A percentile compares a stretch with the other conserved stretches of the same genome.
Conservation (phyloP, 345 rosid species). For the Pugionium cornutum region DNA sequence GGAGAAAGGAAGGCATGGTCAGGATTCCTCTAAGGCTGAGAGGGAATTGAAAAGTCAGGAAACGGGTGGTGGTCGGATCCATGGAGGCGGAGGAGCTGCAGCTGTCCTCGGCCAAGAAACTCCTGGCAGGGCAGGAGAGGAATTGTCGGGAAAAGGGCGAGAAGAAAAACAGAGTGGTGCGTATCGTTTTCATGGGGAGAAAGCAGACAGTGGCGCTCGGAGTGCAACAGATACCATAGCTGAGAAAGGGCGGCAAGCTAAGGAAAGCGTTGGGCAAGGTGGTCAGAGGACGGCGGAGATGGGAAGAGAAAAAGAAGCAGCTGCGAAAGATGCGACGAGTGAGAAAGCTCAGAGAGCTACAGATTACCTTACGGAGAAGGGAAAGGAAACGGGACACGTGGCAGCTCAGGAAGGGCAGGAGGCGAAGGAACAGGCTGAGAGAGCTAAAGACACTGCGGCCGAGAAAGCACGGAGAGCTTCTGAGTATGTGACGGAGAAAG, state of each 20-base stretch:
- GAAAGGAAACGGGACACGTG: slow-evolving; percentile 27
- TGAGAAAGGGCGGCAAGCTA: slow-evolving; percentile 37
- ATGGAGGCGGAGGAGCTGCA: neutral
- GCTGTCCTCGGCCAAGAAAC: slow-evolving; percentile 18
- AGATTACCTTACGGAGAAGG: slow-evolving; percentile 45
- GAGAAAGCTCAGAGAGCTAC: slow-evolving; percentile 41
- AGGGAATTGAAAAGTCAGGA: neutral
- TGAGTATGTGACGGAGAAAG: slow-evolving; percentile 41
- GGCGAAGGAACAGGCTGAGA: slow-evolving; percentile 39
- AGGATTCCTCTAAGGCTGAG: neutral
- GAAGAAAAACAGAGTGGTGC: slow-evolving; percentile 8
- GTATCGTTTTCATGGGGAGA: slow-evolving; percentile 18
- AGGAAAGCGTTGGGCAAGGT: slow-evolving; percentile 15
- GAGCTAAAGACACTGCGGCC: slow-evolving; percentile 30
- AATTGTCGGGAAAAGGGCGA: slow-evolving; percentile 1
- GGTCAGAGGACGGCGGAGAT: neutral
- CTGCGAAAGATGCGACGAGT: slow-evolving; percentile 42
- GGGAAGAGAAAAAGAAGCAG: slow-evolving; percentile 21
- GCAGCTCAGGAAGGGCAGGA: neutral
- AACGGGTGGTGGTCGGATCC: too few species aligned
- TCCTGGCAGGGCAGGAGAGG: slow-evolving; percentile 23
- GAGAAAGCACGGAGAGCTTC: slow-evolving; percentile 44
- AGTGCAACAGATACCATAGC: slow-evolving; percentile 40
- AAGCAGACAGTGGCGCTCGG: slow-evolving; percentile 4
- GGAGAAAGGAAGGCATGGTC: neutral